Conservation (phyloP, 2,329 filamentous ascomycete genomes). For the Alternaria longipes region DNA sequence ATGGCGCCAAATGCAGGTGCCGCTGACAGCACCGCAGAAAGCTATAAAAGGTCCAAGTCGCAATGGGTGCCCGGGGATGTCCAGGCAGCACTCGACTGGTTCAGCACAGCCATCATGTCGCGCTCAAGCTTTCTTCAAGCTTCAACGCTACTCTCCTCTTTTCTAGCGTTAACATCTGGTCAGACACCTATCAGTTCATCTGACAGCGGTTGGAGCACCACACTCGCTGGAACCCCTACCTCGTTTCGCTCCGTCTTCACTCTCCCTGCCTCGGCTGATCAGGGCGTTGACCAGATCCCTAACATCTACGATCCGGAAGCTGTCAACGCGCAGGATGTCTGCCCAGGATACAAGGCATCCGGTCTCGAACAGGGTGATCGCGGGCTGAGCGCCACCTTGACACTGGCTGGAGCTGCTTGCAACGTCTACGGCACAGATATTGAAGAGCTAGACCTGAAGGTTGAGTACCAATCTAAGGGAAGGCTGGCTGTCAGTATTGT, state of each 20-base stretch:
- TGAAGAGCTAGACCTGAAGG: constrained; percentile 69
- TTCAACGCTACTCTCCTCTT: constrained; percentile 32
- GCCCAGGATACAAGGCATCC: constrained; percentile 67
- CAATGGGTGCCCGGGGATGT: constrained; percentile 6
- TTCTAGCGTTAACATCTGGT: constrained; percentile 36
- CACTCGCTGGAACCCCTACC: constrained; percentile 41
- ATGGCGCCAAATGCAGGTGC: constrained; percentile 6
- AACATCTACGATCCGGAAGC: constrained; percentile 73
- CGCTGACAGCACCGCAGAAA: neutral
- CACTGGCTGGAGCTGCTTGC: constrained; percentile 65
- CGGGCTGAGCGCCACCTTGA: constrained; percentile 63
- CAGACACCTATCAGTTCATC: constrained; percentile 32
- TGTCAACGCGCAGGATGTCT: constrained; percentile 69
- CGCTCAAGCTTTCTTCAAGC: constrained; percentile 35
- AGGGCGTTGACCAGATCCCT: constrained; percentile 57
- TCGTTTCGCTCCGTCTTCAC: constrained; percentile 47
- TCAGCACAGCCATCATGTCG: constrained; percentile 34
- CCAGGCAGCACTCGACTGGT: constrained; percentile 19
- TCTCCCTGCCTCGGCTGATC: constrained; percentile 48
- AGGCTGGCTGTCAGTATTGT: constrained; percentile 75
- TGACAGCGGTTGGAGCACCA: constrained; percentile 32
- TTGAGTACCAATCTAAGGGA: constrained; percentile 72
- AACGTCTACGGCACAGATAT: constrained; percentile 83
- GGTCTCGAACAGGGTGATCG: constrained; percentile 56
- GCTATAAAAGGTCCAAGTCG: constrained; percentile 10